These are phyloP conservation scores for Beta macrorhiza DNA, from an alignment of 179 eudicot genomes.

Conservation along the genomic window DNA sequence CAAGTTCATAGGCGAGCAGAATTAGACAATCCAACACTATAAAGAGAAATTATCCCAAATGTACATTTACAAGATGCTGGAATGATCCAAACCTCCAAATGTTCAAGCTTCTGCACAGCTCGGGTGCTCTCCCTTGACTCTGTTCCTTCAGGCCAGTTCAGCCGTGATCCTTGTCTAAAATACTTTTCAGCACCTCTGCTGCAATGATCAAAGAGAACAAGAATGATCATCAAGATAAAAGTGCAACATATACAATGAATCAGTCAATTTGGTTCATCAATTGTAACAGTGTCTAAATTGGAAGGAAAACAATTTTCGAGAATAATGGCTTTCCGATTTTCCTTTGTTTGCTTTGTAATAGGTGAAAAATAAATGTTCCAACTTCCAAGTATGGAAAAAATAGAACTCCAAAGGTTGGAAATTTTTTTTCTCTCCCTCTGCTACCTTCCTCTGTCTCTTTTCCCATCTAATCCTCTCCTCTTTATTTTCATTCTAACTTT, in stretches of 20 bases:
- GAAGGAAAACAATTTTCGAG: too few species aligned
- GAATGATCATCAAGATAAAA: neutral
- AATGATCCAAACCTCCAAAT: slow-evolving; percentile 50
- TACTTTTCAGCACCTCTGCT: slow-evolving; percentile 71
- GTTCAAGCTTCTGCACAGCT: slow-evolving; percentile 71
- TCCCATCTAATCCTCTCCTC: too few species aligned
- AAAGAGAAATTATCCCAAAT: neutral
- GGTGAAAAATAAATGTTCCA: too few species aligned
- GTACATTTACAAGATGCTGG: neutral
- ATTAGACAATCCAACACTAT: neutral
- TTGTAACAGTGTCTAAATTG: too few species aligned
- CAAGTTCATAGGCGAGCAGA: neutral
- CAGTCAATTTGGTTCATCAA: neutral
- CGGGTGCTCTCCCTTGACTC: slow-evolving; percentile 71
- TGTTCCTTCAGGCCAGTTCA: slow-evolving; percentile 92
- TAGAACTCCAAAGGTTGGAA: too few species aligned
- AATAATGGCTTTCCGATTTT: too few species aligned
- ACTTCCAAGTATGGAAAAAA: too few species aligned
- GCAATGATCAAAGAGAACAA: slow-evolving; percentile 16
- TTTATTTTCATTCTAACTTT: too few species aligned
- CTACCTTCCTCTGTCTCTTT: too few species aligned
- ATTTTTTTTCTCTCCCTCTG: too few species aligned
- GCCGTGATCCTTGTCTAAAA: slow-evolving; percentile 55
- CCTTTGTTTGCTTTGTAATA: too few species aligned
- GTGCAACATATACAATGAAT: neutral